Conservation (phyloP, 352 stramenopile species). For the Phytophthora europaea region DNA sequence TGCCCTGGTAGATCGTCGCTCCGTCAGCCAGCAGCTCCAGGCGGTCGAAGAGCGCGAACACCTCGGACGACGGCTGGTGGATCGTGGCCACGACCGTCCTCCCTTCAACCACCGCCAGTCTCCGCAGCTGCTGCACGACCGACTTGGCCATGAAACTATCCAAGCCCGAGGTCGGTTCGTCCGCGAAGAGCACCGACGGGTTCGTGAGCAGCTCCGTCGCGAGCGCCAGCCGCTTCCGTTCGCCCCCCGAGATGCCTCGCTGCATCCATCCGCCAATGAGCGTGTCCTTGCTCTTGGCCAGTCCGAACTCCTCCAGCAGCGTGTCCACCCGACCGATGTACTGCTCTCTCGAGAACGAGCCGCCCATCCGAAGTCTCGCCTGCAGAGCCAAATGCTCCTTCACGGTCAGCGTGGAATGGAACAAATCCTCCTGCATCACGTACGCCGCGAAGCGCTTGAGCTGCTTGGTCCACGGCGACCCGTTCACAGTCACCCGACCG, state of each 20-base stretch:
- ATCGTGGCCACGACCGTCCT: constrained; percentile 90
- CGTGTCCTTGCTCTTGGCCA: constrained; percentile 58
- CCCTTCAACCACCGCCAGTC: constrained; percentile 73
- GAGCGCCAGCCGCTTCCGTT: constrained; percentile 84
- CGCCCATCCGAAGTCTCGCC: constrained; percentile 78
- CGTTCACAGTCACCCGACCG: constrained; percentile 72
- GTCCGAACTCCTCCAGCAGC: constrained; percentile 60
- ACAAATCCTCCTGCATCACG: constrained; percentile 92
- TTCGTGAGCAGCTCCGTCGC: constrained; percentile 82
- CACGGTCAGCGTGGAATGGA: constrained; percentile 88
- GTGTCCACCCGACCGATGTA: constrained; percentile 54
- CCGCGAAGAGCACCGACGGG: constrained; percentile 80
- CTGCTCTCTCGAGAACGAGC: constrained; percentile 25
- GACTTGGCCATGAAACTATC: constrained; percentile 68
- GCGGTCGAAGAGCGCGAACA: constrained; percentile 56
- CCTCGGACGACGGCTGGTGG: constrained; percentile 79
- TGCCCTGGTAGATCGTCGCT: constrained; percentile 51
- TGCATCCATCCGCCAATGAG: constrained; percentile 59
- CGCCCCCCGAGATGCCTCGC: constrained; percentile 77
- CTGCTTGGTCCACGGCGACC: constrained; percentile 49
- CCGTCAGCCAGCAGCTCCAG: constrained; percentile 59
- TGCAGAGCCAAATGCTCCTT: constrained; percentile 87
- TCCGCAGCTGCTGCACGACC: constrained; percentile 56
- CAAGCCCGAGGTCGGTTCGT: constrained; percentile 79
- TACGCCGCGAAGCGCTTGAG: constrained; percentile 56